Evolutionary conservation across 2,329 filamentous ascomycete genomes (phyloP), one percentile per base, ranked within the genome.

Genomic region (Diaporthe nobilis): DNA sequence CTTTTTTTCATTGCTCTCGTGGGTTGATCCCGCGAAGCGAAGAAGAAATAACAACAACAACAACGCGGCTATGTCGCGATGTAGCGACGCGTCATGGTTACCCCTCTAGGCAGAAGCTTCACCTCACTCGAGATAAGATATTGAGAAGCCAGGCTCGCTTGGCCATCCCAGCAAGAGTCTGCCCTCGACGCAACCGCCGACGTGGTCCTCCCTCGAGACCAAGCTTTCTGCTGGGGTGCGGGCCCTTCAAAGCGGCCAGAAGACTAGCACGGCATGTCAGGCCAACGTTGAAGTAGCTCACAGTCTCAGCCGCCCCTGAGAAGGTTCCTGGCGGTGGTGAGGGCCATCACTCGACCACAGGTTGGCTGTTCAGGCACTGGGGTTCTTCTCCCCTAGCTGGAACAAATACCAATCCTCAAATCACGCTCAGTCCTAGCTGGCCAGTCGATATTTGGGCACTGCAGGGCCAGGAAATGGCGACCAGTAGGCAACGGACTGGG

Each of bases 1-100:
- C 4, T 57, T 73, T 51, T 73, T 63, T 73, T 73, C 58, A 47
- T 73, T 73, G 71, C 61, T 73, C 37, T 42, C n/a, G 58, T 57
- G 55, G 51, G 71, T 65, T 65, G 49, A 73, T 28, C 49, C 34
- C 47, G 47, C 61, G 47, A 65, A 65, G 60, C 22, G 60, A 65
- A 44, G 71, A 55, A 73, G 61, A 61, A 61, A 65, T 20, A 63
- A 51, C 22, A 25, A 28, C 0, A 34, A 71, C 34, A 67, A 67
- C 6, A 47, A 47, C 60, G 10, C 12, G 15, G 8, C n/a, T 8
- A 1, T 17, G 0, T 12, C 2, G 12, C 2, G 17, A 2, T 1
- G 17, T 10, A 47, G 60, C 7, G 25, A 13, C 25, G 60, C 25
- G 39, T 47, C 39, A 42, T 9, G 0, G 34, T 61, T 25, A 4